Percentiles rank a stretch among this genome's conserved stretches.
phyloP scores from a whole-genome alignment of 306 rosid genomes.

The Dryas alaskensis region DNA sequence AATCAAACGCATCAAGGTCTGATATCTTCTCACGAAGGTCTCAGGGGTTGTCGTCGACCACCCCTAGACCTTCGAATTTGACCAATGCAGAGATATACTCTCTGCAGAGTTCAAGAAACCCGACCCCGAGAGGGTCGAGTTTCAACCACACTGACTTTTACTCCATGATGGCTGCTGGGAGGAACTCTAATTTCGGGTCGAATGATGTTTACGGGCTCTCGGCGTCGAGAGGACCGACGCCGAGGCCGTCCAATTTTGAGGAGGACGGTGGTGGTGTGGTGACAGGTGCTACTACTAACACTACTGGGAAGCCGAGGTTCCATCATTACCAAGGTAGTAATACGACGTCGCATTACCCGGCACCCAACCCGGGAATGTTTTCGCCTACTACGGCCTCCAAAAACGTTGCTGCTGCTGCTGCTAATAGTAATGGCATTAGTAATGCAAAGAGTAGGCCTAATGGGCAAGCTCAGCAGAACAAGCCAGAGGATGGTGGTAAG shows the following conservation, averaged over 20 bases:
- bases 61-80: slow-evolving; percentile 77
- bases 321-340: slow-evolving; percentile 32
- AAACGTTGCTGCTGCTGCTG: slow-evolving; percentile 31
- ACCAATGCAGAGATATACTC: slow-evolving; percentile 89
- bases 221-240: slow-evolving; percentile 76
- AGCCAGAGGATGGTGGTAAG: slow-evolving; percentile 47
- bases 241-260: slow-evolving; percentile 65
- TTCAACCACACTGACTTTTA: slow-evolving; percentile 82
- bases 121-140: slow-evolving; percentile 81
- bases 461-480: slow-evolving; percentile 46
- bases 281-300: slow-evolving; percentile 15
- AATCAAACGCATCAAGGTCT: slow-evolving; percentile 76
- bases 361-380: slow-evolving; percentile 81
- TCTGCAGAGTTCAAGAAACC: slow-evolving; percentile 67
- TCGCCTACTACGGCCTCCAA: slow-evolving; percentile 54
- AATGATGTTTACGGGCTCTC: slow-evolving; percentile 64
- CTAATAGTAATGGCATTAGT: slow-evolving; percentile 27
- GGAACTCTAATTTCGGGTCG: slow-evolving; percentile 67
- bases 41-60: slow-evolving; percentile 60
- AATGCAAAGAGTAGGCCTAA: slow-evolving; percentile 45
- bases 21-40: slow-evolving; percentile 75
- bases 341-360: slow-evolving; percentile 55
- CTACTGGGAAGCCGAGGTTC: slow-evolving; percentile 39
- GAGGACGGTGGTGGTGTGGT: slow-evolving; percentile 42
- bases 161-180: slow-evolving; percentile 74